Base-by-base conservation (phyloP, 1,284 basidiomycete genomes). In the Trametes versicolor region DNA sequence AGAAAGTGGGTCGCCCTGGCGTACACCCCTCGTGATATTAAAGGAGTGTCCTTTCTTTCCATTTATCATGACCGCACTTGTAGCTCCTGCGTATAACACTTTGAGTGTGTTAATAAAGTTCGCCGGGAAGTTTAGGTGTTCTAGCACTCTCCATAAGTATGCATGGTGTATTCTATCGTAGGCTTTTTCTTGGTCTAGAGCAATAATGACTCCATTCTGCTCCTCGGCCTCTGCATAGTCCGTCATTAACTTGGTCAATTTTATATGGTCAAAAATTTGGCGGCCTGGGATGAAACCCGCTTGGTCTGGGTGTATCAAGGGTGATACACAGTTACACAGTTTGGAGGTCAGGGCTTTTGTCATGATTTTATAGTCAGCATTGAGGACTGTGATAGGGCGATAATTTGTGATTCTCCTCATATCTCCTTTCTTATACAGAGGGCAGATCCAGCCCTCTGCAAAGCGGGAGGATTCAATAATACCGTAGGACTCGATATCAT, bases 331-430 rank as follows among this genome's bases (percentile, higher is more conserved):
- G 7, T 29, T 19, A 8, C 64, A 66, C 1, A 77, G 63, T n/a
- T 63, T 60, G 1, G 62, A 47, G 2, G 75, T 64, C 0, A 75
- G 59, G 2, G 62, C 61, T 51, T 73, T 74, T 0, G 74, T 76
- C 48, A 72, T 58, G 0, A 74, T 34, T 58, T 77, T 77, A 51
- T 78, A 77, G 65, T 78, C 76, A 0, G 71, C 61, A 65, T 79
- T 79, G 0, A 79, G 75, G 0, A 77, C 65, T 3, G 75, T 47
- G n/a, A 47, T 47, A 4, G 43, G 43, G n/a, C 43, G 43, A 23
- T 47, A 47, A 21, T 47, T 47, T 8, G 43, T 47, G 13, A 47
- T 47, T 8, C 23, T 21, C 2, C n/a, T 5, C 4, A 21, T 19
- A 12, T 47, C 43, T 12, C 23, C 23, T 23, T 47, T 47, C 43